Percentiles rank a stretch among this genome's conserved stretches.
Conservation (phyloP, 768 basidiomycete species). For the Leccinum disarticulatum region DNA sequence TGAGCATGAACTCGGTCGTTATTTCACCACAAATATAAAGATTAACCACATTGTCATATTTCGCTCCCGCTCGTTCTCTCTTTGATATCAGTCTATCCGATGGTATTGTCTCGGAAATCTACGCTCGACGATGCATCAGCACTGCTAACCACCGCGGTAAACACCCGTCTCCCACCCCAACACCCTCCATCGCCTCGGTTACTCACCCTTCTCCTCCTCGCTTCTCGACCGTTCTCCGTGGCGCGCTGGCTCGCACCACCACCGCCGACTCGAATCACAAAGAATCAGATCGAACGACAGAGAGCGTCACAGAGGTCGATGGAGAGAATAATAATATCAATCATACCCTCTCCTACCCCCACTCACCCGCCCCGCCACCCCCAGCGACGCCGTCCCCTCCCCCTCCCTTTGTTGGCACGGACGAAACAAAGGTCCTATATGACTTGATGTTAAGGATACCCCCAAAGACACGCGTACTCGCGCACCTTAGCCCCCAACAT, state of each 20-base stretch:
- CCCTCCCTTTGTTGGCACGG: slow-evolving; percentile 33
- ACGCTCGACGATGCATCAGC: slow-evolving; percentile 9
- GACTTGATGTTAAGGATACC: slow-evolving; percentile 60
- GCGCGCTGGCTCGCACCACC: slow-evolving; percentile 20
- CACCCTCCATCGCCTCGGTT: slow-evolving; percentile 46
- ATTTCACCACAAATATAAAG: slow-evolving; percentile 6
- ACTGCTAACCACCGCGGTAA: neutral
- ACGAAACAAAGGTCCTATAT: slow-evolving; percentile 45
- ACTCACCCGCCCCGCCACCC: slow-evolving; percentile 21
- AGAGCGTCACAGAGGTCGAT: slow-evolving; percentile 7
- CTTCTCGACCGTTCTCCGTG: slow-evolving; percentile 15
- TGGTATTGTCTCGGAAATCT: slow-evolving; percentile 42
- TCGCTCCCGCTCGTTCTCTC: slow-evolving; percentile 1
- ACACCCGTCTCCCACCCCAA: slow-evolving; percentile 51
- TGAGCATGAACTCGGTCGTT: too few species aligned
- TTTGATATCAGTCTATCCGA: slow-evolving; percentile 19
- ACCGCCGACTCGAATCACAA: slow-evolving; percentile 21
- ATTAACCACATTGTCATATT: slow-evolving; percentile 2
- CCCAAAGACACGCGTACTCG: slow-evolving; percentile 58
- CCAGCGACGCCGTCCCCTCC: slow-evolving; percentile 35
- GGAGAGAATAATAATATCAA: neutral
- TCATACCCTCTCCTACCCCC: neutral
- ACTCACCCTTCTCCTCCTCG: slow-evolving; percentile 25
- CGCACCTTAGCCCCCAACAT: slow-evolving; percentile 49
- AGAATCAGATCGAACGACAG: slow-evolving; percentile 12